phyloP scores from a whole-genome alignment of 2,329 filamentous ascomycete species.

The Fusarium redolens region DNA sequence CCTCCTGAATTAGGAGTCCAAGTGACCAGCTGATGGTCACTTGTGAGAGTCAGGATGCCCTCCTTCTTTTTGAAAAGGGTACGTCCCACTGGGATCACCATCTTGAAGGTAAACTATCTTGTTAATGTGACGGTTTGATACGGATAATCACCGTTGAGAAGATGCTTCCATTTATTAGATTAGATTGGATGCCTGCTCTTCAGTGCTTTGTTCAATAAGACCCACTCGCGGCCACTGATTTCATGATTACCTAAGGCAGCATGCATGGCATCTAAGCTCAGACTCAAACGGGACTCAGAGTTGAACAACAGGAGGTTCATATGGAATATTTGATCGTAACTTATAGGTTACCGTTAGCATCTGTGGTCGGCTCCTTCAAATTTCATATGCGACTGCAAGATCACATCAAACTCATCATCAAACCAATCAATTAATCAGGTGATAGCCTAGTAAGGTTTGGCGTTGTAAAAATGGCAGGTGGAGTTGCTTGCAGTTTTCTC shows the following conservation, averaged over 20 bases:
- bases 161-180: neutral
- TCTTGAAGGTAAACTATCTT: slow-evolving; percentile 43
- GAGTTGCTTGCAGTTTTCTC: neutral
- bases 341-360: neutral
- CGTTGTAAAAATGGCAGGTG: slow-evolving; percentile 11
- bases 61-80: slow-evolving; percentile 96
- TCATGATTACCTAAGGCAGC: slow-evolving; percentile 18
- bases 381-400: neutral
- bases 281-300: neutral
- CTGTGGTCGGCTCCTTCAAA: neutral
- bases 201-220: slow-evolving; percentile 8
- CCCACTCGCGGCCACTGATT: slow-evolving; percentile 20
- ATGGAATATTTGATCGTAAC: neutral
- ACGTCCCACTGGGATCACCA: slow-evolving; percentile 72
- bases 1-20: slow-evolving; percentile 81
- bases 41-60: slow-evolving; percentile 80
- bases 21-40: slow-evolving; percentile 78
- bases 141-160: neutral
- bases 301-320: neutral
- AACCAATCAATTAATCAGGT: neutral
- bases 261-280: neutral
- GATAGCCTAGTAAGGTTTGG: neutral
- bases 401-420: neutral
- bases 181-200: neutral
- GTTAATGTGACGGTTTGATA: neutral